phyloP scores from a whole-genome alignment of 2,329 filamentous ascomycete species.

The Incumbomyces lentus region DNA sequence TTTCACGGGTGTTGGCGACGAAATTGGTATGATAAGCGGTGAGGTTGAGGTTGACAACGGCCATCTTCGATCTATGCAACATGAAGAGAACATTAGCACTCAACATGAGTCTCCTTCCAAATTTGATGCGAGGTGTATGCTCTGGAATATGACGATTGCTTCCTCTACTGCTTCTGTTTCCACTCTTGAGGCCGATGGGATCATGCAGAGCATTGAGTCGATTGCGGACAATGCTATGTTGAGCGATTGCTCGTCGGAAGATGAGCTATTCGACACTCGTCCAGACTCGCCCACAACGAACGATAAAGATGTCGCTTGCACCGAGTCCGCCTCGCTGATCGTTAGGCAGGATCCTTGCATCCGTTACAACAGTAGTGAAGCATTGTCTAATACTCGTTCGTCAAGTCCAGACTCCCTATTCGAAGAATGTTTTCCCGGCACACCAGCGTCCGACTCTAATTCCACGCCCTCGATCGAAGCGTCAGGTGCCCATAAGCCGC shows the following conservation, averaged over 20 bases:
- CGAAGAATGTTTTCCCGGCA: background rate
- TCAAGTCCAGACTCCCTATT: conserved; percentile 19
- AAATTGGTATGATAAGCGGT: conserved; percentile 75
- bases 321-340: background rate
- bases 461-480: background rate
- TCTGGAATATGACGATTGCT: conserved; percentile 18
- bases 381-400: conserved; percentile 5
- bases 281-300: background rate
- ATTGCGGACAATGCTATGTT: conserved; percentile 17
- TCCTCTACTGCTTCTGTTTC: background rate
- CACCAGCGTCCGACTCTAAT: background rate
- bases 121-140: conserved; percentile 12
- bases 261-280: conserved; percentile 1
- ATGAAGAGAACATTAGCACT: conserved; percentile 43
- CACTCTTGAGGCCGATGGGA: conserved; percentile 12
- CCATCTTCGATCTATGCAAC: conserved; percentile 57
- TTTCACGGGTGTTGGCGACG: conserved; percentile 74
- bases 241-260: conserved; percentile 8
- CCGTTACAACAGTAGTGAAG: background rate
- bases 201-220: conserved; percentile 19
- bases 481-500: no score
- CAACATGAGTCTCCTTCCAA: background rate
- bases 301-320: background rate
- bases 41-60: conserved; percentile 85
- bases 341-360: conserved; percentile 14